Evolutionary conservation across 2,329 filamentous ascomycete species (phyloP).

Genomic region (Claviceps capensis): DNA sequence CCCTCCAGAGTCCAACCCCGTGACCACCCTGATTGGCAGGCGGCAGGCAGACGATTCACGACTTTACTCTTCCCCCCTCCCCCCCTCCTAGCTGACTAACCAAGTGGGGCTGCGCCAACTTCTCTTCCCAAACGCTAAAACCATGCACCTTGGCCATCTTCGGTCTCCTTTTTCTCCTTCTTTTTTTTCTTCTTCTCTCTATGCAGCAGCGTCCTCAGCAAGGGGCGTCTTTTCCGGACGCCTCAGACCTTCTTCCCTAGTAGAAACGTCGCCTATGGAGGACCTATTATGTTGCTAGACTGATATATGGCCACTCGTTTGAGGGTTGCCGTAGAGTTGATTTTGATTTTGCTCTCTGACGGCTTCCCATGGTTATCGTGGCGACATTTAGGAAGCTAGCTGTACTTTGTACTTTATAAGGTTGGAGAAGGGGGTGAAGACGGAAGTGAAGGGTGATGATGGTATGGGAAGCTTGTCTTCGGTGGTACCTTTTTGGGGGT

Average conservation of each 20-base stretch:
- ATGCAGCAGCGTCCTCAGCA: constrained; percentile 17
- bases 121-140: background rate
- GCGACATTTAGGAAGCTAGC: constrained; percentile 17
- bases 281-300: constrained; percentile 20
- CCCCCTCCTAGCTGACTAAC: background rate
- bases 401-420: too few species aligned
- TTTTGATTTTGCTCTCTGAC: constrained; percentile 15
- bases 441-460: too few species aligned
- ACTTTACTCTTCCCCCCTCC: too few species aligned
- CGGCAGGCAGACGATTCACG: background rate
- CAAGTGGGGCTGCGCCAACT: background rate
- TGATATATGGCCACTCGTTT: constrained; percentile 25
- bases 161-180: constrained; percentile 2
- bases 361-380: constrained; percentile 31
- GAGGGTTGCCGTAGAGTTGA: constrained; percentile 23
- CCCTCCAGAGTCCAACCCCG: too few species aligned
- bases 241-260: constrained; percentile 8
- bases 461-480: too few species aligned
- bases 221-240: background rate
- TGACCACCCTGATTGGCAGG: background rate
- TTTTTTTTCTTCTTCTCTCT: constrained; percentile 1
- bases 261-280: constrained; percentile 12
- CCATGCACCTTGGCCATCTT: background rate
- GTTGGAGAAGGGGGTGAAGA: too few species aligned
- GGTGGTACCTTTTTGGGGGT: too few species aligned